These are phyloP conservation scores for Dalechampia spathulata DNA, from an alignment of 441 rosid species.

Conservation along the genomic window DNA sequence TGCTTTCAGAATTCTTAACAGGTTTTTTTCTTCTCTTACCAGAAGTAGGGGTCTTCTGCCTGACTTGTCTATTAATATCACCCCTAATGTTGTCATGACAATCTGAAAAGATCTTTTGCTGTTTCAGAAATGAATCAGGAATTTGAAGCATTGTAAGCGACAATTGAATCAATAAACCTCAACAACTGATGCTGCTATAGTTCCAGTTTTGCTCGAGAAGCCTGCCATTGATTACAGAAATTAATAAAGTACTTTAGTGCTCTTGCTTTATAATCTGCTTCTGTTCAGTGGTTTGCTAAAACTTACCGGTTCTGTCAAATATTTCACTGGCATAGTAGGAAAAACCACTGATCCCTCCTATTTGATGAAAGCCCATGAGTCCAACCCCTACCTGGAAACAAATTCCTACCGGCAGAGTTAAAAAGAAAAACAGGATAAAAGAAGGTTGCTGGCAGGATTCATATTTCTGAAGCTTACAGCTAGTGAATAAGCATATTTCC, in stretches of 20 bases:
- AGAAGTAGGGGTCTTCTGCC: conserved; percentile 7
- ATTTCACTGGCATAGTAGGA: conserved; percentile 20
- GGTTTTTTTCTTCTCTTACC: no score
- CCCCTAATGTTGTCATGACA: neutral
- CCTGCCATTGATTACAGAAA: neutral
- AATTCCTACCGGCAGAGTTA: neutral
- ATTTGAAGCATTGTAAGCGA: no score
- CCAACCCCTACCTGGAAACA: conserved; percentile 25
- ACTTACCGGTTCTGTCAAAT: conserved; percentile 29
- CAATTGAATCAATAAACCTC: neutral
- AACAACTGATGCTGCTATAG: neutral
- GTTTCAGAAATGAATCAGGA: no score
- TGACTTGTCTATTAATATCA: neutral
- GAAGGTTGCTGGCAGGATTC: neutral
- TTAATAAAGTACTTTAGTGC: no score
- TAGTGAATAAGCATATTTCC: conserved; percentile 38
- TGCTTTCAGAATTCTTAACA: no score
- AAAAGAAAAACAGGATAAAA: neutral
- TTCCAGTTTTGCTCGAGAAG: conserved; percentile 1
- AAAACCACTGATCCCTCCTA: conserved; percentile 27
- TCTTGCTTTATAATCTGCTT: no score
- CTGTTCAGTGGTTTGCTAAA: no score
- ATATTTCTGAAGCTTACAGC: conserved; percentile 22
- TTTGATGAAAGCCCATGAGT: conserved; percentile 28
- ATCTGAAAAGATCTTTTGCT: neutral